phyloP scores from a whole-genome alignment of 2,329 filamentous ascomycete species.

The Calonectria pauciramosa region DNA sequence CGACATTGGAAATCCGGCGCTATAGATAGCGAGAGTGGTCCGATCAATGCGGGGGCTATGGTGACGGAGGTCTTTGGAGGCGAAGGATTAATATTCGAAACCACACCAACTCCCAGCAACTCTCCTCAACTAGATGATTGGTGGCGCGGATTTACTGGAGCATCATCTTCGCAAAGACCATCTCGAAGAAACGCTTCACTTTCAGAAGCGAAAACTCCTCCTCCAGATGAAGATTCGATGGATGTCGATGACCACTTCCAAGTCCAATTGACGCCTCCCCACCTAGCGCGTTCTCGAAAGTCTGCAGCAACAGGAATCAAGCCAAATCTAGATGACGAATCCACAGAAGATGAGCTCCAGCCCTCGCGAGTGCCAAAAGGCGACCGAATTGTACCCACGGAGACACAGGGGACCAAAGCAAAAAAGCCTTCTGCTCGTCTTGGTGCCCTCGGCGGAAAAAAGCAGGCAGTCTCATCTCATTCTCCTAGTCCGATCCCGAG shows the following conservation, averaged over 20 bases:
- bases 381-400: conserved; percentile 18
- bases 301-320: conserved; percentile 25
- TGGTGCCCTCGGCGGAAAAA: conserved; percentile 54
- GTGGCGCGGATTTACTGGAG: conserved; percentile 61
- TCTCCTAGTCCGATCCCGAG: conserved; percentile 32
- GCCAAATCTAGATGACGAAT: conserved; percentile 43
- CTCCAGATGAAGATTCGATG: conserved; percentile 33
- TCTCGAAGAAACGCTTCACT: conserved; percentile 32
- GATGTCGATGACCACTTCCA: conserved; percentile 60
- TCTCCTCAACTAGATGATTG: conserved; percentile 59
- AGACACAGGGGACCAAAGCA: conserved; percentile 32
- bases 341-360: conserved; percentile 52
- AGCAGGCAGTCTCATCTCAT: conserved; percentile 44
- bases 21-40: conserved; percentile 37
- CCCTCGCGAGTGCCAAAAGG: conserved; percentile 20
- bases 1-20: conserved; percentile 54
- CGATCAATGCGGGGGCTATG: conserved; percentile 53
- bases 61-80: conserved; percentile 58
- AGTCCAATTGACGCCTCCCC: conserved; percentile 63
- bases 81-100: conserved; percentile 48
- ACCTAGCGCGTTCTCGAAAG: conserved; percentile 47
- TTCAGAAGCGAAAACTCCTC: conserved; percentile 19
- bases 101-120: conserved; percentile 47
- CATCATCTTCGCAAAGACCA: conserved; percentile 40
- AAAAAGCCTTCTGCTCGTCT: conserved; percentile 44